A percentile compares a stretch with the other conserved stretches of the same genome.
phyloP scores from a whole-genome alignment of 2,329 filamentous ascomycete species.

The Grosmannia serpens region DNA sequence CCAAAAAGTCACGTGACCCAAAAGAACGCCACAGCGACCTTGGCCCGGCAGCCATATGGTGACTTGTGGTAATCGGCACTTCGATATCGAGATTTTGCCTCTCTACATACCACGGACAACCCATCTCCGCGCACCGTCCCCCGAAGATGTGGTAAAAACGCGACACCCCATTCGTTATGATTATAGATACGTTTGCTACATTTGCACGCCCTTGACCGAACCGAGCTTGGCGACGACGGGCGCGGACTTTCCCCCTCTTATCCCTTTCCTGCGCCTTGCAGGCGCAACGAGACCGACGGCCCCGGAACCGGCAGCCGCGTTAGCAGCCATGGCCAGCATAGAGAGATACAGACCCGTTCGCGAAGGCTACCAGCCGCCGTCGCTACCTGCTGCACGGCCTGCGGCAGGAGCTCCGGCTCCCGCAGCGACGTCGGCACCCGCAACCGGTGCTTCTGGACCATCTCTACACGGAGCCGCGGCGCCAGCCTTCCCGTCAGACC shows the following conservation, averaged over 20 bases:
- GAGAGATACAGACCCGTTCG: constrained; percentile 46
- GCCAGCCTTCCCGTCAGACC: constrained; percentile 18
- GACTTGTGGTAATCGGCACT: no score
- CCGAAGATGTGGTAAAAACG: background rate
- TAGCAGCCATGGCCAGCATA: constrained; percentile 41
- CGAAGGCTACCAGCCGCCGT: constrained; percentile 46
- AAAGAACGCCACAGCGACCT: background rate
- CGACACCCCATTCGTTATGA: background rate
- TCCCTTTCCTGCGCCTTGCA: background rate
- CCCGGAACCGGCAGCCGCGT: background rate
- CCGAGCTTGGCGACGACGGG: background rate
- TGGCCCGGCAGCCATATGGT: no score
- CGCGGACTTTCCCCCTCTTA: background rate
- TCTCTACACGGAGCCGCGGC: background rate
- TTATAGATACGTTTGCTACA: background rate
- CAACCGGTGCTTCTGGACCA: background rate
- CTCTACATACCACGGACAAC: background rate
- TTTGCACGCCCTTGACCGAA: background rate
- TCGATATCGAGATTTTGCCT: no score
- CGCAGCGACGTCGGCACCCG: background rate
- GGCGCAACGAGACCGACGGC: background rate
- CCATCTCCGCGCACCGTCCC: background rate
- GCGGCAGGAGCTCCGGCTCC: background rate
- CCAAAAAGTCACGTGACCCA: background rate
- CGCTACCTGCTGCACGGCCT: constrained; percentile 25